Conservation (phyloP, 106 monocot species). For the Dactylorhiza incarnata region DNA sequence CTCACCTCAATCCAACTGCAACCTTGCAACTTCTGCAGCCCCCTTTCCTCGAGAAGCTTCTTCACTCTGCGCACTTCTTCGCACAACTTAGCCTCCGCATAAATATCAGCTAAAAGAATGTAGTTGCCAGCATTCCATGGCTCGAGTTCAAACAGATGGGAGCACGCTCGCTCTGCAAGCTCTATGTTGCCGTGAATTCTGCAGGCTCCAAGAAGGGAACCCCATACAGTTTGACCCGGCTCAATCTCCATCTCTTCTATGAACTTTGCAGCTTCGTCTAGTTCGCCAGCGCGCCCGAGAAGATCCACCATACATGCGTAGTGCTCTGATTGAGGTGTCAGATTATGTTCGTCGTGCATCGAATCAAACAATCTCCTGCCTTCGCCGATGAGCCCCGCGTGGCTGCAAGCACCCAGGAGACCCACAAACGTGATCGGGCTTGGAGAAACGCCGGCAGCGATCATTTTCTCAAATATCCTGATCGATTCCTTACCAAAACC, state of each 20-base stretch:
- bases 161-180: conserved; percentile 51
- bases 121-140: conserved; percentile 67
- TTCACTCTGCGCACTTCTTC: conserved; percentile 36
- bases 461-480: conserved; percentile 46
- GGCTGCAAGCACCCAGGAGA: conserved; percentile 60
- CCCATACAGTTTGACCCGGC: conserved; percentile 62
- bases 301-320: conserved; percentile 70
- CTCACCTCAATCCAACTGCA: conserved; percentile 63
- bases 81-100: conserved; percentile 45
- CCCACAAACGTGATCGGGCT: conserved; percentile 43
- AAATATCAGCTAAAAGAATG: conserved; percentile 47
- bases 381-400: conserved; percentile 41
- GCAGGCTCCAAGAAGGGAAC: conserved; percentile 61
- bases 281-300: conserved; percentile 53
- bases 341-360: conserved; percentile 27
- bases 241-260: conserved; percentile 51
- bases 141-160: conserved; percentile 49
- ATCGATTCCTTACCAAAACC: conserved; percentile 50
- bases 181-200: conserved; percentile 45
- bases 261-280: conserved; percentile 43
- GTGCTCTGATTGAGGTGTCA: conserved; percentile 43
- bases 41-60: conserved; percentile 31
- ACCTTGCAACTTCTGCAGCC: conserved; percentile 47
- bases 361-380: conserved; percentile 43
- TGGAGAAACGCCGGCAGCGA: conserved; percentile 27